These are phyloP conservation scores for Neospermospora avenae DNA, from an alignment of 2,329 filamentous ascomycete genomes.

Conservation along the genomic window DNA sequence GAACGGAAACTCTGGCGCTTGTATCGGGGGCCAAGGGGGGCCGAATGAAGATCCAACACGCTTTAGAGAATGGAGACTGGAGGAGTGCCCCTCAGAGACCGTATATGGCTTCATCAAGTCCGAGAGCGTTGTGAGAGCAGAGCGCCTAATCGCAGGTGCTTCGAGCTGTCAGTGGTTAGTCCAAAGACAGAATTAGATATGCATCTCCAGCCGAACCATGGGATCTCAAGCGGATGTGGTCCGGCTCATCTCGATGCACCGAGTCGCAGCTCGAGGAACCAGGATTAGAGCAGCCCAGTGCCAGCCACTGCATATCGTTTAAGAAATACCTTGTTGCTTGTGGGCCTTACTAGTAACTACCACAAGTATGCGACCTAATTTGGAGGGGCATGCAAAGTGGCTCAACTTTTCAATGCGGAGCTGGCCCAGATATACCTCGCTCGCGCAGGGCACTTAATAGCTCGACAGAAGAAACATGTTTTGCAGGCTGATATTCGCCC, in stretches of 20 bases:
- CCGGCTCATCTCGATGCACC: slow-evolving; percentile 38
- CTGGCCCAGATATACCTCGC: not conserved
- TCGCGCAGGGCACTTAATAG: slow-evolving; percentile 15
- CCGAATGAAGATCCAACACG: slow-evolving; percentile 29
- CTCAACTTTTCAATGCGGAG: slow-evolving; percentile 22
- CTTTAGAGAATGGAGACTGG: slow-evolving; percentile 22
- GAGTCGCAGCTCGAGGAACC: slow-evolving; percentile 27
- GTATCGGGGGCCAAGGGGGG: slow-evolving; percentile 28
- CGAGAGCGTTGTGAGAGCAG: slow-evolving; percentile 34
- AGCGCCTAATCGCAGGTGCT: slow-evolving; percentile 43
- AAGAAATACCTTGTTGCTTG: slow-evolving; percentile 29
- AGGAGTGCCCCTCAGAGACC: slow-evolving; percentile 35
- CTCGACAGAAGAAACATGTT: slow-evolving; percentile 12
- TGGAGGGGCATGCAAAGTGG: slow-evolving; percentile 19
- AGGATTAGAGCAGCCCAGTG: slow-evolving; percentile 16
- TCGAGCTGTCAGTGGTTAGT: slow-evolving; percentile 43
- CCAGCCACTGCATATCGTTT: slow-evolving; percentile 39
- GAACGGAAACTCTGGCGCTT: slow-evolving; percentile 29
- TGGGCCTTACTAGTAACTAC: slow-evolving; percentile 4
- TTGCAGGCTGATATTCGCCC: slow-evolving; percentile 12
- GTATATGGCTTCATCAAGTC: slow-evolving; percentile 39
- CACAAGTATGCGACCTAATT: not conserved
- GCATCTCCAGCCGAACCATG: slow-evolving; percentile 41
- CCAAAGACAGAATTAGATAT: slow-evolving; percentile 35
- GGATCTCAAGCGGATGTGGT: slow-evolving; percentile 45